Evolutionary conservation across 345 rosid species (phyloP), one percentile per base, ranked within the genome.

Genomic region (Aquilaria yunnanensis): DNA sequence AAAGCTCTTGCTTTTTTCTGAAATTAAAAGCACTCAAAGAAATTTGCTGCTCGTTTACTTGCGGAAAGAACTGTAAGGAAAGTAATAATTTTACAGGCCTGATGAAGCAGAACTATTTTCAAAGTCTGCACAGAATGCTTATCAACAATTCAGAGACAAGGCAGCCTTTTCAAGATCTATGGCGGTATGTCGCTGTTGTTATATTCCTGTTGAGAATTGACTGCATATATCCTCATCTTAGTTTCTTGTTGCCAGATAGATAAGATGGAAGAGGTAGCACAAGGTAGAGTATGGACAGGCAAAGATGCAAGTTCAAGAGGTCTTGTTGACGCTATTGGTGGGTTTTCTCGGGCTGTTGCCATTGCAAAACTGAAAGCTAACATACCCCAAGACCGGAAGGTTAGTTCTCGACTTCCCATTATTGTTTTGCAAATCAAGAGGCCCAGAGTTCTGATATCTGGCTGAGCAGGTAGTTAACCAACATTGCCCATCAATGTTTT

Each of bases 271-370:
- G 88, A 83, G 76, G 81, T 87, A 69, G 97, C 98, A 67, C 98
- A 93, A 74, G 98, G 98, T 31, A 85, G 98, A 83, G 98, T 93
- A 60, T 93, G 98, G 98, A 83, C 96, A 12, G 96, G 98, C 65
- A 83, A 77, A 45, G 97, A 87, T 78, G 98, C 94, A 14, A 84
- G 83, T 74, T 86, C 90, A 34, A 77, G 69, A 58, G 92, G 98
- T 74, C 68, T 93, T 48, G 87, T 87, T 9, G 98, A 93, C 84
- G 94, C 90, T 43, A 76, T 88, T 9, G 94, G 97, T 8, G 98
- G 98, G 52, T 70, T 87, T 62, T 90, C 97, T 65, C 80, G 81
- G 46, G 98, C 98, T 60, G 60, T 90, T 70, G 97, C 97, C 9
- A 90, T 93, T 30, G 98, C 92, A 29, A 93, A 90, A 79, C 74